These are phyloP conservation scores for Hyaloscypha hepaticicola DNA, from an alignment of 495 filamentous ascomycete genomes.

Conservation along the genomic window DNA sequence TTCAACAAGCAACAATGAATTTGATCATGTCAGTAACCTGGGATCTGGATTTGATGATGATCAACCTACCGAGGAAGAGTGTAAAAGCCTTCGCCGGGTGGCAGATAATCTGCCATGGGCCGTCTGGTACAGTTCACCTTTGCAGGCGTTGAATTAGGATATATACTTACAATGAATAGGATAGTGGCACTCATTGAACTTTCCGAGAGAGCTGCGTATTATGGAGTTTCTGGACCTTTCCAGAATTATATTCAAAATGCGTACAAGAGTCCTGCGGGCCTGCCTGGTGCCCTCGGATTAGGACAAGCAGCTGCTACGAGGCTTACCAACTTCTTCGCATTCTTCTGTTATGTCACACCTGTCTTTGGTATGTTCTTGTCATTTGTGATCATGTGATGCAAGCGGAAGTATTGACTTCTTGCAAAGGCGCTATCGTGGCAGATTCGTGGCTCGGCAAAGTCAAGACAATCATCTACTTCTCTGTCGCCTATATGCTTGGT, in stretches of 20 bases:
- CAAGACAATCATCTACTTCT: conserved; percentile 35
- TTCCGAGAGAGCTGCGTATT: conserved; percentile 2
- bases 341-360: conserved; percentile 38
- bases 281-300: conserved; percentile 41
- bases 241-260: conserved; percentile 3
- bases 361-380: not conserved
- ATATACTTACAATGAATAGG: not conserved
- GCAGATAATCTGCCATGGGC: not conserved
- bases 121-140: not conserved
- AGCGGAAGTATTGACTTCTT: not conserved
- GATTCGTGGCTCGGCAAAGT: conserved; percentile 36
- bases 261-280: not conserved
- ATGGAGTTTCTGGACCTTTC: not conserved
- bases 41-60: not conserved
- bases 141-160: not conserved
- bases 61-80: conserved; percentile 6
- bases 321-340: conserved; percentile 50
- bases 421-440: conserved; percentile 26
- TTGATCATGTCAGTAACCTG: not conserved
- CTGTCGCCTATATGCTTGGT: conserved; percentile 44
- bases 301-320: conserved; percentile 45
- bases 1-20: not conserved
- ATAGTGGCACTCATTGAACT: conserved; percentile 5
- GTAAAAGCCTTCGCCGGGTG: not conserved
- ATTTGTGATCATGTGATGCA: not conserved